Evolutionary conservation across 1,284 basidiomycete species (phyloP).

Genomic region (Ceratobasidium papillatum): DNA sequence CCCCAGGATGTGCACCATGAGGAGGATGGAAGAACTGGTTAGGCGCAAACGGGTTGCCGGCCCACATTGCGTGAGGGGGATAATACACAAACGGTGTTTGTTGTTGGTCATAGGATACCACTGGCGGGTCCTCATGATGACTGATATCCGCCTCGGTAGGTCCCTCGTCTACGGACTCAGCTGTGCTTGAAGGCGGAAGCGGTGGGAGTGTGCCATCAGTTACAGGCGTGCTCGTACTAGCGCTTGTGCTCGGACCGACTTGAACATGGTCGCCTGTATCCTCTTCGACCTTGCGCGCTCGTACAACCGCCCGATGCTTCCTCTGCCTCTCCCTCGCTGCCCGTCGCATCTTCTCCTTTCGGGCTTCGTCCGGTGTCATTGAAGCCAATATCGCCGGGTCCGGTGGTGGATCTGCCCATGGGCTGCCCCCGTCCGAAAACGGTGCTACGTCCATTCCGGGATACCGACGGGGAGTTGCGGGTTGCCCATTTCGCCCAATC

Average conservation of each 20-base stretch:
- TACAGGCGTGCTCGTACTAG: slow-evolving; percentile 66
- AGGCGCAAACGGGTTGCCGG: slow-evolving; percentile 8
- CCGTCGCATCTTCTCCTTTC: slow-evolving; percentile 71
- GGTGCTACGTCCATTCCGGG: slow-evolving; percentile 26
- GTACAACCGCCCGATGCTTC: slow-evolving; percentile 77
- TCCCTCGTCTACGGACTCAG: slow-evolving; percentile 4
- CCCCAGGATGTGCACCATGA: neutral
- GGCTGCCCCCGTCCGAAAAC: slow-evolving; percentile 15
- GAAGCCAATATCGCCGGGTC: slow-evolving; percentile 46
- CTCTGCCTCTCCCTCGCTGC: slow-evolving; percentile 78
- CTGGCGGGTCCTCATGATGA: slow-evolving; percentile 45
- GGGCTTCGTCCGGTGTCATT: slow-evolving; percentile 64
- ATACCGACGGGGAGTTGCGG: slow-evolving; percentile 31
- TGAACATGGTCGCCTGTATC: slow-evolving; percentile 71
- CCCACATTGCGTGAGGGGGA: slow-evolving; percentile 14
- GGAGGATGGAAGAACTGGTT: slow-evolving; percentile 35
- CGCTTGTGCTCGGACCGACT: slow-evolving; percentile 58
- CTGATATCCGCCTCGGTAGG: slow-evolving; percentile 12
- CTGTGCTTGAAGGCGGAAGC: slow-evolving; percentile 37
- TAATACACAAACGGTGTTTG: slow-evolving; percentile 25
- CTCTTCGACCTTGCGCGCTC: slow-evolving; percentile 77
- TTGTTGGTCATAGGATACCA: slow-evolving; percentile 61
- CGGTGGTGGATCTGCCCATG: slow-evolving; percentile 38
- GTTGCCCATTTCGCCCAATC: slow-evolving; percentile 36
- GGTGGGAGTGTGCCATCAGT: slow-evolving; percentile 59